A percentile compares a stretch with the other conserved stretches of the same genome.
Conservation (phyloP, 148 eudicot species). For the Dysphania ambrosioides region DNA sequence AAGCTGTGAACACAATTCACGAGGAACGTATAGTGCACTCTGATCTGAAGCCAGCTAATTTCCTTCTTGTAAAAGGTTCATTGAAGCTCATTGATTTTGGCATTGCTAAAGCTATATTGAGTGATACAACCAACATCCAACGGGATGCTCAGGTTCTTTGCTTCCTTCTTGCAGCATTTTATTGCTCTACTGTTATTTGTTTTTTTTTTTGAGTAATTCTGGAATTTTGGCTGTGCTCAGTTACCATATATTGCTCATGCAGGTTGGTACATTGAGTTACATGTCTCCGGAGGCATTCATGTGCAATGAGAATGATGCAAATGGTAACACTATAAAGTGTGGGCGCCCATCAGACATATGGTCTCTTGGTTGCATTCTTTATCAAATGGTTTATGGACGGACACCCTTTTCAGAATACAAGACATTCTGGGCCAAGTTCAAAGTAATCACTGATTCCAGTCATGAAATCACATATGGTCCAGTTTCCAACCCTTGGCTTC, state of each 20-base stretch:
- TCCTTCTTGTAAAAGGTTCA: constrained; percentile 91
- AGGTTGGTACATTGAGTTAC: constrained; percentile 93
- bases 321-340: constrained; percentile 79
- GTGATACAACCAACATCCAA: constrained; percentile 96
- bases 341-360: constrained; percentile 97
- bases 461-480: constrained; percentile 72
- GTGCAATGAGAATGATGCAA: constrained; percentile 87
- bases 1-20: constrained; percentile 93
- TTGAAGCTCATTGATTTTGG: constrained; percentile 96
- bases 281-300: constrained; percentile 98
- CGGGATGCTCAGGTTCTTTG: constrained; percentile 79
- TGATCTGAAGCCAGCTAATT: constrained; percentile 94
- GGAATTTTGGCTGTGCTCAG: constrained; percentile 9
- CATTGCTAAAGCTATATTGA: constrained; percentile 91
- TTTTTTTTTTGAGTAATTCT: not conserved
- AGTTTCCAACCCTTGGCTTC: constrained; percentile 81
- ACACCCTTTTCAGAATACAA: constrained; percentile 92
- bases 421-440: constrained; percentile 96
- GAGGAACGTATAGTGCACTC: constrained; percentile 98
- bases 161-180: not conserved
- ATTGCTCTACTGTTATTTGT: not conserved
- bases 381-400: constrained; percentile 96
- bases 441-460: constrained; percentile 86
- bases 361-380: constrained; percentile 99
- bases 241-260: constrained; percentile 25